These are phyloP conservation scores for Trichothecium sympodiale DNA, from an alignment of 2,329 filamentous ascomycete genomes.

Conservation along the genomic window DNA sequence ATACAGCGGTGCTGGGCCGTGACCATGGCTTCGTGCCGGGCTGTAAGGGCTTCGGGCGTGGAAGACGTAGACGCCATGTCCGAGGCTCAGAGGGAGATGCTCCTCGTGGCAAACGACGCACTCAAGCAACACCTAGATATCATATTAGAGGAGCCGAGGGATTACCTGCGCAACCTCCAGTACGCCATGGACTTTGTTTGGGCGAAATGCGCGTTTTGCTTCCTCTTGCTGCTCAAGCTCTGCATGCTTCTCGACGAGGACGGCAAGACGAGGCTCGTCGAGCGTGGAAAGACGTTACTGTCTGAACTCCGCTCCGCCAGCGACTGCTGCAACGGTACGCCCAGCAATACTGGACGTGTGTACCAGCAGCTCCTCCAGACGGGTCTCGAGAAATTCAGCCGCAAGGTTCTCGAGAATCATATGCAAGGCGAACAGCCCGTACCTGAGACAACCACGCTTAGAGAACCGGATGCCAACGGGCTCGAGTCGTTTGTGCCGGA, in stretches of 20 bases:
- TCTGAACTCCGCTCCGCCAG: constrained; percentile 14
- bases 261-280: constrained; percentile 9
- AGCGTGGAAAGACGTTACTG: constrained; percentile 10
- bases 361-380: constrained; percentile 14
- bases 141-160: constrained; percentile 29
- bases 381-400: constrained; percentile 13
- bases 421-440: neutral
- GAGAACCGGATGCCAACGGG: too few species aligned
- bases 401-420: constrained; percentile 3
- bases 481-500: constrained; percentile 41
- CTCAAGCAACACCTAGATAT: constrained; percentile 37
- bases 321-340: constrained; percentile 9
- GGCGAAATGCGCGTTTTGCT: constrained; percentile 47
- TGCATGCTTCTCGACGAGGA: constrained; percentile 34
- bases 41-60: constrained; percentile 25
- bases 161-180: constrained; percentile 37
- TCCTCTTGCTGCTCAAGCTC: constrained; percentile 40
- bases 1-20: constrained; percentile 43
- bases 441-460: constrained; percentile 1
- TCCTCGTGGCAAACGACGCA: constrained; percentile 37
- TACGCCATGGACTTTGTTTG: constrained; percentile 48
- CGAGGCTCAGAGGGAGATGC: constrained; percentile 30
- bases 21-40: constrained; percentile 39
- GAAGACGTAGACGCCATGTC: constrained; percentile 31
- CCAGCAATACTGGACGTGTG: constrained; percentile 21